Percentiles rank a stretch among this genome's conserved stretches.
Conservation (phyloP, 331 rosid species). For the Prunus yedoensis region DNA sequence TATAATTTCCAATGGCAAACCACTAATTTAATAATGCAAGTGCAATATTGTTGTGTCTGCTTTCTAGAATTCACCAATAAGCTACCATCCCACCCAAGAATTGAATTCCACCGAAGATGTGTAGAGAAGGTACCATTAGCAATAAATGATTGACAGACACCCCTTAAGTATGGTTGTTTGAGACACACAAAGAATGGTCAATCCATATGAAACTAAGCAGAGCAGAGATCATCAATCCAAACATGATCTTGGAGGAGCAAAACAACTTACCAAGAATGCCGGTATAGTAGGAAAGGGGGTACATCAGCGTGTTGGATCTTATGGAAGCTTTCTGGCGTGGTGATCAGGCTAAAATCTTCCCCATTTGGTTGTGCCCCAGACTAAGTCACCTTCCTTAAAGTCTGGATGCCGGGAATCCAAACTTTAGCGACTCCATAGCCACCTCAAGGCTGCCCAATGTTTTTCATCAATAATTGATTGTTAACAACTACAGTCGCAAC, state of each 20-base stretch:
- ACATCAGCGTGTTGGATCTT: conserved; percentile 11
- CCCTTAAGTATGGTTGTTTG: neutral
- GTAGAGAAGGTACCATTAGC: too few species aligned
- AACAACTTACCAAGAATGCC: conserved; percentile 7
- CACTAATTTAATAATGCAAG: neutral
- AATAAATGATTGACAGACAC: too few species aligned
- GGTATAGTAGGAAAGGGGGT: conserved; percentile 7
- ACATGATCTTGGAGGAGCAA: neutral
- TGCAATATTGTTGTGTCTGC: neutral
- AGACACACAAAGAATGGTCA: neutral
- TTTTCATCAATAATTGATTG: neutral
- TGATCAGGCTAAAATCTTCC: conserved; percentile 17
- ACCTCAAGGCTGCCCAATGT: neutral
- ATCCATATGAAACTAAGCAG: neutral
- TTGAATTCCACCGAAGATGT: neutral
- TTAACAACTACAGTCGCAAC: neutral
- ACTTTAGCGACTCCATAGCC: conserved; percentile 24
- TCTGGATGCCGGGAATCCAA: conserved; percentile 23
- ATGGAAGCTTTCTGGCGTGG: neutral
- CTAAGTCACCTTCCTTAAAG: conserved; percentile 18
- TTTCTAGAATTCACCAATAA: neutral
- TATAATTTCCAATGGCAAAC: neutral
- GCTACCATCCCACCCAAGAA: neutral
- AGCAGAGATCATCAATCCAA: neutral
- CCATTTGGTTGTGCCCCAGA: conserved; percentile 27